Evolutionary conservation across 2,329 filamentous ascomycete species (phyloP).

Genomic region (Botrytis sinoallii): DNA sequence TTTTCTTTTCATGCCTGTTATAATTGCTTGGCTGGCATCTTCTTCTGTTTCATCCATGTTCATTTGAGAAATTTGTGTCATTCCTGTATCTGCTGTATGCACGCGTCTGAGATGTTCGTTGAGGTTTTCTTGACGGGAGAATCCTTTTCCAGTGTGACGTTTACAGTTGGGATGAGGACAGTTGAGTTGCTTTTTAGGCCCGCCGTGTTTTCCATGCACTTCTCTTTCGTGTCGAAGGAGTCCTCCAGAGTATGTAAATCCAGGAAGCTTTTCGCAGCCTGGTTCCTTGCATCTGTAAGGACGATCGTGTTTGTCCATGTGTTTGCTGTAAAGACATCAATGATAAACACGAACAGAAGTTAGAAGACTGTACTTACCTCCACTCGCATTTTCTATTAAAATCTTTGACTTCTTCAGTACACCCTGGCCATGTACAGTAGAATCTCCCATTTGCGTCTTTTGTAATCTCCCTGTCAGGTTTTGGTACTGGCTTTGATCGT

Average conservation of each 20-base stretch:
- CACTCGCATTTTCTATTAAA: constrained; percentile 89
- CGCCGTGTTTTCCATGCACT: constrained; percentile 69
- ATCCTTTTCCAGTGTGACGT: constrained; percentile 81
- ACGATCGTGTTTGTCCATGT: constrained; percentile 97
- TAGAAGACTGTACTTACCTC: constrained; percentile 56
- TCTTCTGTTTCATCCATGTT: constrained; percentile 42
- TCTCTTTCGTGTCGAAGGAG: constrained; percentile 87
- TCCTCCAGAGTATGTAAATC: constrained; percentile 93
- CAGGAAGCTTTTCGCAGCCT: constrained; percentile 87
- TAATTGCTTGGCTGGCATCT: constrained; percentile 45
- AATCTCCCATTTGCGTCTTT: constrained; percentile 73
- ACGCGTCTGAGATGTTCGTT: constrained; percentile 90
- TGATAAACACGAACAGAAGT: constrained; percentile 26
- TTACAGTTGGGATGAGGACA: constrained; percentile 88
- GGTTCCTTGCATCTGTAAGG: constrained; percentile 81
- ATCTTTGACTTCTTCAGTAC: constrained; percentile 58
- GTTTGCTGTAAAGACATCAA: constrained; percentile 61
- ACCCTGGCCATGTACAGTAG: constrained; percentile 69
- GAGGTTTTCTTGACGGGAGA: constrained; percentile 89
- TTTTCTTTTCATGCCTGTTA: constrained; percentile 44
- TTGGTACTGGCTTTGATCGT: constrained; percentile 51
- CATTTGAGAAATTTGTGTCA: constrained; percentile 32
- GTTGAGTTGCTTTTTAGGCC: constrained; percentile 80
- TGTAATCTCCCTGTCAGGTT: constrained; percentile 54
- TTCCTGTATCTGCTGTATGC: constrained; percentile 60